These are phyloP conservation scores for Penicillium pulvis DNA, from an alignment of 495 filamentous ascomycete species.

Conservation along the genomic window DNA sequence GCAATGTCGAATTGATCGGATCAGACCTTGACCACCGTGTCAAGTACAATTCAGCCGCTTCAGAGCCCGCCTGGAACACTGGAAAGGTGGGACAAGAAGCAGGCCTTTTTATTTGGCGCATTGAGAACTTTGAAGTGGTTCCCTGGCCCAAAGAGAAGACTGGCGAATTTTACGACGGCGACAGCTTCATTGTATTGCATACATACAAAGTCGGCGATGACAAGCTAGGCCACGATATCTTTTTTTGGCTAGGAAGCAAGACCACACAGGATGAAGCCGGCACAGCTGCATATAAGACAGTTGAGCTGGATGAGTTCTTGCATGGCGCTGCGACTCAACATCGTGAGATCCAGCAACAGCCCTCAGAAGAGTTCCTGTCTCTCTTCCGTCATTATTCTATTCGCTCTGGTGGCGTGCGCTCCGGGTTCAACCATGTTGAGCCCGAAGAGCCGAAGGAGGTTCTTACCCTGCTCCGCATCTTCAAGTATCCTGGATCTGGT, in stretches of 20 bases:
- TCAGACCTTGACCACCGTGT: slow-evolving; percentile 62
- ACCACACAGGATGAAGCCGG: slow-evolving; percentile 65
- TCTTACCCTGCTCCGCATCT: slow-evolving; percentile 55
- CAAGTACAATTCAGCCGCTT: slow-evolving; percentile 61
- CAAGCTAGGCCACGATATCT: slow-evolving; percentile 57
- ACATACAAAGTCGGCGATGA: slow-evolving; percentile 53
- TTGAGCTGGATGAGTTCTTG: slow-evolving; percentile 65
- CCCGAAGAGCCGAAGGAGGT: slow-evolving; percentile 41
- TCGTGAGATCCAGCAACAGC: slow-evolving; percentile 56
- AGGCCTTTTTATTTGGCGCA: slow-evolving; percentile 60
- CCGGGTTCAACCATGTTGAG: slow-evolving; percentile 62
- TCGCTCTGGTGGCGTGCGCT: slow-evolving; percentile 57
- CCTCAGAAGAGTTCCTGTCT: slow-evolving; percentile 57
- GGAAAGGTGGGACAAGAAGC: slow-evolving; percentile 46
- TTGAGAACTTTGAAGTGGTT: slow-evolving; percentile 62
- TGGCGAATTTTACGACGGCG: slow-evolving; percentile 62
- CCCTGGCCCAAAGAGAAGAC: slow-evolving; percentile 54
- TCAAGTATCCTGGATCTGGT: slow-evolving; percentile 51
- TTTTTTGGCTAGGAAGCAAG: slow-evolving; percentile 62
- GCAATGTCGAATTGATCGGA: slow-evolving; percentile 63
- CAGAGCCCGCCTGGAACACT: slow-evolving; percentile 64
- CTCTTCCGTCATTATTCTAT: slow-evolving; percentile 59
- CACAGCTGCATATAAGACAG: slow-evolving; percentile 66
- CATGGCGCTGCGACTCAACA: slow-evolving; percentile 60
- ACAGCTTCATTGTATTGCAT: slow-evolving; percentile 63